Evolutionary conservation across 148 eudicot species (phyloP).

Genomic region (Fagopyrum homotropicum): DNA sequence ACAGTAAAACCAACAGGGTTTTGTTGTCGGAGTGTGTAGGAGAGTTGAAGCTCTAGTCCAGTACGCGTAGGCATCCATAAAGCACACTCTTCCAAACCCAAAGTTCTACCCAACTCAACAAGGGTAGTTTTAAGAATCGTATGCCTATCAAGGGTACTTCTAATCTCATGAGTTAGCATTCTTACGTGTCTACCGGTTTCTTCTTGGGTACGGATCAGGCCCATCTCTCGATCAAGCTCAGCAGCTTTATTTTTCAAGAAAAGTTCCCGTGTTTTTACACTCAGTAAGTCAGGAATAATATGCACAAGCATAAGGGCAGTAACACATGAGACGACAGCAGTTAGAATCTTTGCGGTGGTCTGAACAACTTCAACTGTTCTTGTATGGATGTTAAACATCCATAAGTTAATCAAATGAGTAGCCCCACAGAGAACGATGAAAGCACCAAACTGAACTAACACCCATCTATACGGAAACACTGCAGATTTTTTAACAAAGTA

Average conservation of each 20-base stretch:
- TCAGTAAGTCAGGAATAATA: constrained; percentile 84
- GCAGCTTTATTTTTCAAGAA: constrained; percentile 95
- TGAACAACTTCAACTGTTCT: constrained; percentile 74
- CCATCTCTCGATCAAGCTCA: constrained; percentile 91
- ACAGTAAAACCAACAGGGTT: constrained; percentile 83
- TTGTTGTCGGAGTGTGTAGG: constrained; percentile 87
- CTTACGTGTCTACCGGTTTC: constrained; percentile 94
- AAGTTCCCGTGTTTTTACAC: constrained; percentile 86
- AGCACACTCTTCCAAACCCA: constrained; percentile 92
- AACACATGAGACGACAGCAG: constrained; percentile 83
- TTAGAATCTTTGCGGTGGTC: constrained; percentile 75
- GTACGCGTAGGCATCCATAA: constrained; percentile 93
- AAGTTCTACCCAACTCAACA: constrained; percentile 88
- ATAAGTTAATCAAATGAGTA: constrained; percentile 78
- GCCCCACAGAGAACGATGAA: constrained; percentile 96
- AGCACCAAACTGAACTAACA: constrained; percentile 94
- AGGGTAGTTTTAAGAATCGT: constrained; percentile 86
- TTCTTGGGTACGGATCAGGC: constrained; percentile 89
- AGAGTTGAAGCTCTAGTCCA: constrained; percentile 82
- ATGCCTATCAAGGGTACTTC: constrained; percentile 95
- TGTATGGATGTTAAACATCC: constrained; percentile 72
- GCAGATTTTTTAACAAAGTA: constrained; percentile 95
- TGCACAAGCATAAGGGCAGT: constrained; percentile 95
- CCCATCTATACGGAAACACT: constrained; percentile 95
- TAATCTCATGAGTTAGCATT: constrained; percentile 92